Evolutionary conservation across 352 stramenopile species (phyloP), one percentile per base, ranked within the genome.

Genomic region (Pythium pyrilobum): DNA sequence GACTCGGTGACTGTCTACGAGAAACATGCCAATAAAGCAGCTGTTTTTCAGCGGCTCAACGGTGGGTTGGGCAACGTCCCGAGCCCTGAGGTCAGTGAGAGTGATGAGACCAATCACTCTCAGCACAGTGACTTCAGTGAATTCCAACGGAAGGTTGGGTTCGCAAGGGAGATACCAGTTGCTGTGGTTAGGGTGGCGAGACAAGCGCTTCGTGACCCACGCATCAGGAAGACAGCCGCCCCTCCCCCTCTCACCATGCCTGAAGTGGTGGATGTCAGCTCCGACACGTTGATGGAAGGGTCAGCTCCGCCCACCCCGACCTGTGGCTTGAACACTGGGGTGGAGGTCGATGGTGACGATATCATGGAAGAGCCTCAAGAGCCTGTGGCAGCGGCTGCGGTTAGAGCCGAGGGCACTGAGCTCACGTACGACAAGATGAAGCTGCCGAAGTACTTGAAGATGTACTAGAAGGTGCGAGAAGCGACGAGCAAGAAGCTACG

Each of bases 111-210:
- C 10, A 27, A 3, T n/a, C 16, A 9, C 27, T 38, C 42, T 25
- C 25, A 49, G n/a, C 42, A 49, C 16, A 49, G 42, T 28, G 42
- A 49, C 42, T 28, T 38, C 27, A 21, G 4, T 49, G 42, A 49
- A n/a, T 38, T 31, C 21, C 18, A 27, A 25, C 42, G 28, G 7
- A 28, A 49, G 7, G 9, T 10, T 18, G 42, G 27, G n/a, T 3
- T 38, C 42, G 29, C 42, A 1, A 5, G n/a, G 9, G 27, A 38
- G 42, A 38, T 49, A n/a, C 28, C 28, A n/a, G n/a, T 21, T 49
- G 42, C 42, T 38, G 28, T 27, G 28, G 42, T 49, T 37, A 49
- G 42, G 42, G 42, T 49, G 27, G 18, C 5, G 9, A 38, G 4
- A 9, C 4, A 28, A n/a, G 38, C 25, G 38, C 18, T 21, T 16